Evolutionary conservation across 345 rosid genomes (phyloP), one percentile per base, ranked within the genome.

Genomic region (Citrus glauca): DNA sequence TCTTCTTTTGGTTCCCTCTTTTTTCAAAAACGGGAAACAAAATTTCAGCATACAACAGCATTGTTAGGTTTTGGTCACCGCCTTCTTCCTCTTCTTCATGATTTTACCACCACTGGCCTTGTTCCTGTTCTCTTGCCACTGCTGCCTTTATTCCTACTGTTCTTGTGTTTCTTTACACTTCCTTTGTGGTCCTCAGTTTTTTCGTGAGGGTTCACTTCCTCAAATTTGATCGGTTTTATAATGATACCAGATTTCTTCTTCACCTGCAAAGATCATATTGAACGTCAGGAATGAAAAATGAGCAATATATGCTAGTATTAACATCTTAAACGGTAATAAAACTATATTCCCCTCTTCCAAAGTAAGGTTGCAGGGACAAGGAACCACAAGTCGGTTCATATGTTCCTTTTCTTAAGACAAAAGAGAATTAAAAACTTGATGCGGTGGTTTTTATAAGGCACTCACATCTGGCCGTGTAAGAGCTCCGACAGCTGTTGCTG

Each of bases 401-500:
- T 53, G 57, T 19, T 16, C 9, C 40, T 55, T 35, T 2, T 66
- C 27, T 6, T 7, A 7, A 17, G n/a, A 38, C 11, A 10, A 45
- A 68, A 50, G 61, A 50, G 20, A 13, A 7, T 20, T 37, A 32
- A 19, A 17, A 17, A 19, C 37, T 67, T 74, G 19, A 32, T 22
- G 32, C 4, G 19, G 40, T 65, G 13, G 2, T 74, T 63, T 61
- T 13, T 22, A 59, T 17, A 27, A 77, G 42, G 33, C 63, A 79
- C 91, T 81, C 66, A 96, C 97, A 73, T 92, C 95, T 1, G 99
- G 98, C 5, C 92, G 91, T 82, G 78, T 92, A 71, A 94, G 90
- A 67, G 89, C 93, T 85, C 89, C 90, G 50, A 89, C 61, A 62
- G 88, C 75, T 28, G 93, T 90, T 7, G 90, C 90, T 6, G 98